A percentile compares a stretch with the other conserved stretches of the same genome.
phyloP scores from a whole-genome alignment of 371 early-diverging fungal species.

The Mucor saturninus region DNA sequence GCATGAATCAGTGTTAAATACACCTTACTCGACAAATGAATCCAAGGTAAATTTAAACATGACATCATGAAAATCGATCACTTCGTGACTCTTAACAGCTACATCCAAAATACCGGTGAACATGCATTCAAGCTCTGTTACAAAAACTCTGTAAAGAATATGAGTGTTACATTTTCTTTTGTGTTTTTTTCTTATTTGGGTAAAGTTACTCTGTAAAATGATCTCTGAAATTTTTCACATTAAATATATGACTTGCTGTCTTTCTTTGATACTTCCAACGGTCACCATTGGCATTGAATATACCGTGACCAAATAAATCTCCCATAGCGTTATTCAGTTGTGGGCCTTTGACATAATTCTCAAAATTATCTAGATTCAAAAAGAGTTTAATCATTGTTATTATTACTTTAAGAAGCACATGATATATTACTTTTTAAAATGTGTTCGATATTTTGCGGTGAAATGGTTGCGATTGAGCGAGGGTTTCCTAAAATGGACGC shows the following conservation, averaged over 20 bases:
- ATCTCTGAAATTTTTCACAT: conserved; percentile 57
- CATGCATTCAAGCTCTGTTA: conserved; percentile 36
- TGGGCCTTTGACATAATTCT: conserved; percentile 42
- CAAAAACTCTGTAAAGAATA: conserved; percentile 34
- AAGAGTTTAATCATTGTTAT: background rate
- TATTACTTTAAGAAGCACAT: background rate
- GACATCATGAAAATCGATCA: conserved; percentile 62
- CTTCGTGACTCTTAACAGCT: conserved; percentile 31
- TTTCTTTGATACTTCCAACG: conserved; percentile 49
- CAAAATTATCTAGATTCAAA: conserved; percentile 31
- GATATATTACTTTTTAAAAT: conserved; percentile 30
- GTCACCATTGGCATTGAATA: conserved; percentile 51
- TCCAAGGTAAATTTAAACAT: conserved; percentile 66
- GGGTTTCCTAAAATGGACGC: conserved; percentile 34
- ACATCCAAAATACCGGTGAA: conserved; percentile 32
- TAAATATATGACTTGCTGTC: conserved; percentile 57
- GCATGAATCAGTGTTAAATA: background rate
- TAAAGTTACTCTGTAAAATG: conserved; percentile 47
- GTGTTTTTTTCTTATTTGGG: background rate
- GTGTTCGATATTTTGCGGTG: conserved; percentile 39
- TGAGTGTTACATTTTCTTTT: background rate
- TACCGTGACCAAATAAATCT: conserved; percentile 40
- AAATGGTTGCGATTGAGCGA: conserved; percentile 26
- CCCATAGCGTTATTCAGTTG: conserved; percentile 29
- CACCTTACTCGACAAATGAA: conserved; percentile 48